Conservation (phyloP, 176 grass and related monocot genomes). For the Carex scoparia region DNA sequence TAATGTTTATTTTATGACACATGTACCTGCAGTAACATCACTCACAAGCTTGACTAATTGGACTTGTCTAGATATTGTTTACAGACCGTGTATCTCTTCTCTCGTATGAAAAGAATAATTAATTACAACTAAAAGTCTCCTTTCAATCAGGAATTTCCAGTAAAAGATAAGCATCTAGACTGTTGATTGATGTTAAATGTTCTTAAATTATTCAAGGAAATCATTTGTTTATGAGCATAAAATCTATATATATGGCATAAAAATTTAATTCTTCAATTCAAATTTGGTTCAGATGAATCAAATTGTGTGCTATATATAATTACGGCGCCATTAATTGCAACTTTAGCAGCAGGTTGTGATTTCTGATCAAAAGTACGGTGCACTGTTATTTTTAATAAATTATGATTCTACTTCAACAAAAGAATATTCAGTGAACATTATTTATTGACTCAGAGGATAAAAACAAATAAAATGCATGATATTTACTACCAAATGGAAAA, state of each 20-base stretch:
- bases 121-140: conserved; percentile 8
- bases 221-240: background rate
- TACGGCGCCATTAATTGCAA: background rate
- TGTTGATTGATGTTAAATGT: conserved; percentile 9
- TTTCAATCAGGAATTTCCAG: background rate
- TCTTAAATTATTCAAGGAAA: background rate
- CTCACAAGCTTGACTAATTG: background rate
- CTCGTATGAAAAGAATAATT: conserved; percentile 3
- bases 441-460: background rate
- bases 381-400: no score
- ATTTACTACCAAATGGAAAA: background rate
- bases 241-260: background rate
- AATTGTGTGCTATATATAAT: background rate
- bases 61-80: background rate
- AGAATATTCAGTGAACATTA: background rate
- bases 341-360: background rate
- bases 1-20: background rate
- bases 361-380: background rate
- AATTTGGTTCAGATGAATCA: background rate
- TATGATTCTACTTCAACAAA: background rate
- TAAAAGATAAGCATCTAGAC: background rate
- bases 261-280: background rate
- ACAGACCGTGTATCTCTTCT: background rate
- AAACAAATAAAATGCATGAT: background rate
- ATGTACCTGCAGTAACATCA: background rate